Percentiles rank a stretch among this genome's conserved stretches.
Conservation (phyloP, 805 yeast genomes). For the Lipomyces spencermartinsiae region DNA sequence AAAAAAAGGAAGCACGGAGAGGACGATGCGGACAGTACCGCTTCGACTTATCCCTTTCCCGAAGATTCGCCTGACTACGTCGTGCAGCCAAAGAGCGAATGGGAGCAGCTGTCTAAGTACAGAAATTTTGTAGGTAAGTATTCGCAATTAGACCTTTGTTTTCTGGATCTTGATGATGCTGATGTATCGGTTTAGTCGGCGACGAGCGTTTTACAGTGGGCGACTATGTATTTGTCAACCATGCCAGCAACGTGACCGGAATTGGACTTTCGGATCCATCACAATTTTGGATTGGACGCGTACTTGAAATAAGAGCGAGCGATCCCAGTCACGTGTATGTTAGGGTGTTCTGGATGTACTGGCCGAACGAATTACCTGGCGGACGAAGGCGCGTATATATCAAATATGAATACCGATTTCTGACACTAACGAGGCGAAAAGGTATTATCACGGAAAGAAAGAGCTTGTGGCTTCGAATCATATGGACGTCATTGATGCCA, state of each 20-base stretch:
- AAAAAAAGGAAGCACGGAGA: constrained; percentile 4
- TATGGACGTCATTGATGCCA: constrained; percentile 35
- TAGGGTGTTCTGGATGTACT: constrained; percentile 34
- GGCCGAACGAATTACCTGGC: constrained; percentile 36
- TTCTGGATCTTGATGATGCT: background rate
- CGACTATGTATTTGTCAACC: constrained; percentile 34
- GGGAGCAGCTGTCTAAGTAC: constrained; percentile 22
- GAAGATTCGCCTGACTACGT: constrained; percentile 23
- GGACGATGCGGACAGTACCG: background rate
- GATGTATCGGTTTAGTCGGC: constrained; percentile 18
- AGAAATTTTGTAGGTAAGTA: constrained; percentile 27
- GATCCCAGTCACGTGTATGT: constrained; percentile 29
- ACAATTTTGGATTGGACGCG: constrained; percentile 32
- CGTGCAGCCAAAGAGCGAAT: constrained; percentile 24
- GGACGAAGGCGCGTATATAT: constrained; percentile 24
- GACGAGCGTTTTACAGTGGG: constrained; percentile 29
- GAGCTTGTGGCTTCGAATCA: constrained; percentile 36
- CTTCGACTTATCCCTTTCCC: constrained; percentile 8
- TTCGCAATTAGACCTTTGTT: background rate
- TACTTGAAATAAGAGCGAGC: constrained; percentile 30
- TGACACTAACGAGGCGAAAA: background rate
- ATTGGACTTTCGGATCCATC: constrained; percentile 16
- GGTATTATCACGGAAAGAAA: constrained; percentile 33
- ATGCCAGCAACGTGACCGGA: constrained; percentile 6
- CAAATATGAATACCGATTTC: background rate